phyloP scores from a whole-genome alignment of 495 filamentous ascomycete genomes.

The Trichoderma parareesei region DNA sequence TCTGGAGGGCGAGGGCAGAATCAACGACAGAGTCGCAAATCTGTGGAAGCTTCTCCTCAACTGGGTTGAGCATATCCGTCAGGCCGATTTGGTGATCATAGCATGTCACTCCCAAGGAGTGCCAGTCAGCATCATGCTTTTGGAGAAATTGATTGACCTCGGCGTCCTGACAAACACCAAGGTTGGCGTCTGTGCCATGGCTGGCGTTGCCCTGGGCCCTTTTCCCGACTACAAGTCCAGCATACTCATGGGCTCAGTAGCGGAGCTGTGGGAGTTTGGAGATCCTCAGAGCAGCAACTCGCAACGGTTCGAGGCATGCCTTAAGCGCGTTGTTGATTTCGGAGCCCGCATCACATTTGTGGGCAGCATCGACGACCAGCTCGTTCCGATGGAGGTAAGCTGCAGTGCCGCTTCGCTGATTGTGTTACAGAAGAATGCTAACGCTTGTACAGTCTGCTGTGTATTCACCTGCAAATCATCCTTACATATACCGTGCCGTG shows the following conservation, averaged over 20 bases:
- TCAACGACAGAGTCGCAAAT: conserved; percentile 78
- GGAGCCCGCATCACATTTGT: conserved; percentile 77
- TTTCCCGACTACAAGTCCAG: conserved; percentile 77
- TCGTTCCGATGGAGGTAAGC: conserved; percentile 77
- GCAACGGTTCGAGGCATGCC: conserved; percentile 66
- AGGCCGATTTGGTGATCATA: conserved; percentile 81
- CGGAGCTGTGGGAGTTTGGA: conserved; percentile 89
- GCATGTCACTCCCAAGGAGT: conserved; percentile 95
- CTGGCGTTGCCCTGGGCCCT: conserved; percentile 87
- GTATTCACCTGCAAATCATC: conserved; percentile 74
- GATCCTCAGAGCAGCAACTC: conserved; percentile 71
- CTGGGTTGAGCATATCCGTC: conserved; percentile 84
- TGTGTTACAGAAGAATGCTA: conserved; percentile 9
- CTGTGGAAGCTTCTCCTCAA: conserved; percentile 92
- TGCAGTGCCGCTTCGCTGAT: conserved; percentile 13
- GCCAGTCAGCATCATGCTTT: conserved; percentile 85
- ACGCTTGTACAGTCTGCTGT: conserved; percentile 59
- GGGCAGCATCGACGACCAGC: conserved; percentile 93
- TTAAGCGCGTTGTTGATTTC: conserved; percentile 63
- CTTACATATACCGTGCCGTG: conserved; percentile 85
- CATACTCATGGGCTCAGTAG: conserved; percentile 74
- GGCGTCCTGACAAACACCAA: conserved; percentile 59
- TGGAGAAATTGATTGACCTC: conserved; percentile 80
- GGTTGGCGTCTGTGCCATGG: conserved; percentile 82
- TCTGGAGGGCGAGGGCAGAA: conserved; percentile 95